Evolutionary conservation across 1,284 basidiomycete species (phyloP).

Genomic region (Xerocomus minutiporus): DNA sequence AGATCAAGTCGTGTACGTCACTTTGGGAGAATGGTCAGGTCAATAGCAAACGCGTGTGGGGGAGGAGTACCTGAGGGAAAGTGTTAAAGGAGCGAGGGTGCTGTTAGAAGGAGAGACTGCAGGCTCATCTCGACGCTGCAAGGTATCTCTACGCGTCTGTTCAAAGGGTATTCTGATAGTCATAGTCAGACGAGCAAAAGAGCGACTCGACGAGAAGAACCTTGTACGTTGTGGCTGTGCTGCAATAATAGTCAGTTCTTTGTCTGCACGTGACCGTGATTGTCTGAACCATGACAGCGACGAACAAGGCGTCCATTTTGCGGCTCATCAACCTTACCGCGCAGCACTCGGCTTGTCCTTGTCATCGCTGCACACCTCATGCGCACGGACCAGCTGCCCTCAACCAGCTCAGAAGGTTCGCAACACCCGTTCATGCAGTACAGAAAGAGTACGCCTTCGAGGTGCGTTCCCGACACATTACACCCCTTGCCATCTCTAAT

Average conservation of each 20-base stretch:
- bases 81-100: slow-evolving; percentile 18
- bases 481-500: background rate
- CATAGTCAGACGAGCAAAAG: slow-evolving; percentile 13
- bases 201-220: slow-evolving; percentile 6
- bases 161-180: slow-evolving; percentile 40
- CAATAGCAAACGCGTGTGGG: background rate
- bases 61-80: slow-evolving; percentile 40
- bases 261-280: background rate
- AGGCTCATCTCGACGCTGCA: slow-evolving; percentile 30
- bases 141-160: slow-evolving; percentile 33
- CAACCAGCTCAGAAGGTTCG: slow-evolving; percentile 67
- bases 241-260: background rate
- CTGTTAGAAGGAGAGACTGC: slow-evolving; percentile 7
- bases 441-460: slow-evolving; percentile 97
- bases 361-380: slow-evolving; percentile 57
- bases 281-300: slow-evolving; percentile 40
- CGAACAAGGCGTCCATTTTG: slow-evolving; percentile 50
- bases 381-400: slow-evolving; percentile 43
- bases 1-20: slow-evolving; percentile 68
- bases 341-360: slow-evolving; percentile 71
- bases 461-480: slow-evolving; percentile 37
- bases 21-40: slow-evolving; percentile 33
- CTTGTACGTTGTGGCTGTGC: background rate
- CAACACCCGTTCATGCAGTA: slow-evolving; percentile 76
- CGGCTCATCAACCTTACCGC: slow-evolving; percentile 65